A percentile compares a stretch with the other conserved stretches of the same genome.
Evolutionary conservation across 164 flowering plant genomes (phyloP).

Genomic region (Kalanchoe fedtschenkoi): DNA sequence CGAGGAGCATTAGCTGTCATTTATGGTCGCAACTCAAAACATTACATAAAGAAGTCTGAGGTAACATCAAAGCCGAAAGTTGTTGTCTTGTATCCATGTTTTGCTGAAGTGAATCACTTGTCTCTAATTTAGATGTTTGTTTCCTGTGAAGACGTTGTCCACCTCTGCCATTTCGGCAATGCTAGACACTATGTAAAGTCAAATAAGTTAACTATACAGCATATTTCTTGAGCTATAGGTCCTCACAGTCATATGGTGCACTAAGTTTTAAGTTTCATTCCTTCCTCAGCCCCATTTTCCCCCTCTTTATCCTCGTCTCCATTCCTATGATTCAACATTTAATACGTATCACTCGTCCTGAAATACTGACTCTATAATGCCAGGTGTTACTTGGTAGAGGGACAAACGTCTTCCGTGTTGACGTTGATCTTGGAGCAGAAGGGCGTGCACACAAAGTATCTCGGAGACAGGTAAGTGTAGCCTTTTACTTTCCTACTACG

Average conservation of each 20-base stretch:
- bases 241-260: not conserved
- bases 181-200: too few species aligned
- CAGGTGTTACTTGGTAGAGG: slow-evolving; percentile 79
- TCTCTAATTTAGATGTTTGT: not conserved
- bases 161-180: not conserved
- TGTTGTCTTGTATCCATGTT: not conserved
- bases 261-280: not conserved
- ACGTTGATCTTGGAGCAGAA: slow-evolving; percentile 73
- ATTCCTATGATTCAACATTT: not conserved
- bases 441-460: slow-evolving; percentile 62
- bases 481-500: not conserved
- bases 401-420: slow-evolving; percentile 52
- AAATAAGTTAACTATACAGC: too few species aligned
- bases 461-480: slow-evolving; percentile 60
- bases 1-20: slow-evolving; percentile 76
- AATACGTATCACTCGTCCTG: not conserved
- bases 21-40: slow-evolving; percentile 66
- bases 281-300: not conserved
- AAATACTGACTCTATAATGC: slow-evolving; percentile 1
- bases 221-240: too few species aligned
- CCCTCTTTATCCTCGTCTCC: not conserved
- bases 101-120: not conserved
- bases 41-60: slow-evolving; percentile 74
- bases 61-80: slow-evolving; percentile 21
- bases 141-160: not conserved